These are phyloP conservation scores for Fusarium sp. DNA, from an alignment of 2,329 filamentous ascomycete genomes.

Conservation along the genomic window DNA sequence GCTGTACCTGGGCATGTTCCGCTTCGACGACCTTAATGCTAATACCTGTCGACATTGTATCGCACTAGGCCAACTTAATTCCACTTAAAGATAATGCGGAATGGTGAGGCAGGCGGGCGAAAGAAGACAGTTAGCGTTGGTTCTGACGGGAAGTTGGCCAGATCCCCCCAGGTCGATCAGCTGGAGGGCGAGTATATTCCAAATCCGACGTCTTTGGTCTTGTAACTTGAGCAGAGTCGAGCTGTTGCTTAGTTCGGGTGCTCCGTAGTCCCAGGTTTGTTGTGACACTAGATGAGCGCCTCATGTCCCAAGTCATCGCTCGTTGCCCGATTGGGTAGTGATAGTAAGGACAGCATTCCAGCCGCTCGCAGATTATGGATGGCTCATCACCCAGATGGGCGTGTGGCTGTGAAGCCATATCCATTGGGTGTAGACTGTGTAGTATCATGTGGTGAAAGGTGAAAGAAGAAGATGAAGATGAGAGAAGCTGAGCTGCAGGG, in stretches of 20 bases:
- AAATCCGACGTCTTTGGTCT: neutral
- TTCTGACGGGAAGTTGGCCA: too few relatives aligned
- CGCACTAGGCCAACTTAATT: conserved; percentile 2
- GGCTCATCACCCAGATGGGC: neutral
- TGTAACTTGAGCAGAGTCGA: too few relatives aligned
- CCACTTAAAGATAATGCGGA: too few relatives aligned
- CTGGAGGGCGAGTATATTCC: neutral
- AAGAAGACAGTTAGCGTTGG: too few relatives aligned
- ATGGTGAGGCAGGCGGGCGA: too few relatives aligned
- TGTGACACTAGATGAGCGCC: neutral
- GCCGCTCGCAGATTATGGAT: neutral
- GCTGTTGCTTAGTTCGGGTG: neutral
- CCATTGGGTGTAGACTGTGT: too few relatives aligned
- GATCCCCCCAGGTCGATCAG: neutral
- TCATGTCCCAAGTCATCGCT: neutral
- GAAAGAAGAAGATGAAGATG: neutral
- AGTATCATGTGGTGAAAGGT: neutral
- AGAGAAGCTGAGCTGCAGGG: neutral
- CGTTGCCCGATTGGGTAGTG: neutral
- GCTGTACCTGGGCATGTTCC: conserved; percentile 9
- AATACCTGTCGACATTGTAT: neutral
- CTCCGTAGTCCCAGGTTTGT: neutral
- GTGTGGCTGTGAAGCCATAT: neutral
- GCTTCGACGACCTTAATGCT: neutral
- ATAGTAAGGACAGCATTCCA: conserved; percentile 21